Evolutionary conservation across 2,329 filamentous ascomycete species (phyloP), one percentile per base, ranked within the genome.

Genomic region (Aspergillus tamarii): DNA sequence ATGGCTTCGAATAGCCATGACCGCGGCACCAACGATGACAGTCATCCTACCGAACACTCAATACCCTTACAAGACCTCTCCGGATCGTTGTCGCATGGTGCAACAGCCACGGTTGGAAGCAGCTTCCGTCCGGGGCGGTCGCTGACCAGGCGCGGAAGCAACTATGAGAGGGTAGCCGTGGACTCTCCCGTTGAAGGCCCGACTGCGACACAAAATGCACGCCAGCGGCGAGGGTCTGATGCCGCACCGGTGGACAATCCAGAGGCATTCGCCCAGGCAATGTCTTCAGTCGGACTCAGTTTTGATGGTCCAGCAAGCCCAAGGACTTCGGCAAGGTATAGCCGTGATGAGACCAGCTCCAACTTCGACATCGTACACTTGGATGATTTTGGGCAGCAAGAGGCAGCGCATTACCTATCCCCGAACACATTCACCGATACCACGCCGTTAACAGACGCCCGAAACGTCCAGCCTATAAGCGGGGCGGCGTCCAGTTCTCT

Each of bases 11-110:
- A 73, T 68, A 74, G 72, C 69, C 73, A 76, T 66, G 71, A 69
- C 68, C 68, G 67, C 68, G 72, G 71, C 65, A 64, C 72, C 67
- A 64, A 70, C 63, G 67, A 69, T 60, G 70, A 75, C 45, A 68
- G 68, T 59, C 65, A 66, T 59, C 66, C 70, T 26, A 66, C 67
- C n/a, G 66, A 73, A 63, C 78, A 80, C 60, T 89, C 89, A 66
- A 94, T 95, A 79, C 91, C 90, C 64, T 82, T 94, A 63, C 89
- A 89, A 77, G 86, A 89, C 70, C 81, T 91, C 41, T 81, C 81
- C 14, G 76, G 77, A 63, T 74, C 76, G 30, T 76, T 76, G 39
- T 75, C 73, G 30, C 69, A 71, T 65, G 68, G 77, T 32, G 67
- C 72, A 66, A 69, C 68, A 64, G 72, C 72, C 57, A 74, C 73